Percentiles rank a stretch among this genome's conserved stretches.
Conservation (phyloP, 257 asterid genomes). For the Solanum piurae region DNA sequence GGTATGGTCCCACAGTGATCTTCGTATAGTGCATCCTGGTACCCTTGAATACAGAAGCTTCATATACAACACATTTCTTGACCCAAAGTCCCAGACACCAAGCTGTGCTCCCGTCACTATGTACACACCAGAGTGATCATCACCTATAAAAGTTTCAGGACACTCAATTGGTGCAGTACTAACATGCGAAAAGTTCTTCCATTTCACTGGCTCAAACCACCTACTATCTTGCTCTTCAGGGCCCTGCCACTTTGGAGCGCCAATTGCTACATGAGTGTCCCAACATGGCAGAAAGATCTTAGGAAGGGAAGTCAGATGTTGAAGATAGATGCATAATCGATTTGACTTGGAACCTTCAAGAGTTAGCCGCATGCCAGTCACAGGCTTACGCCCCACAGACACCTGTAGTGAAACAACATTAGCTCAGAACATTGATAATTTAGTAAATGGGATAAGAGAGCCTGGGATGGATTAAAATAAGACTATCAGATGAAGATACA, state of each 20-base stretch:
- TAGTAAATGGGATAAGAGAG: neutral
- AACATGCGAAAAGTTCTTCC: slow-evolving; percentile 75
- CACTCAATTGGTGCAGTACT: slow-evolving; percentile 80
- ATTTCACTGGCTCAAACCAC: slow-evolving; percentile 83
- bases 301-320: slow-evolving; percentile 53
- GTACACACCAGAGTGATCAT: slow-evolving; percentile 37
- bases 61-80: slow-evolving; percentile 67
- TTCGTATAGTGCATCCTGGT: slow-evolving; percentile 64
- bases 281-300: slow-evolving; percentile 69
- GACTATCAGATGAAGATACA: neutral
- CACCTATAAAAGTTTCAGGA: slow-evolving; percentile 54
- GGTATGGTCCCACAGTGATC: slow-evolving; percentile 67
- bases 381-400: slow-evolving; percentile 76
- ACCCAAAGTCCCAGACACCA: slow-evolving; percentile 84
- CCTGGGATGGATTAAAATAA: neutral
- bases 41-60: slow-evolving; percentile 58
- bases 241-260: slow-evolving; percentile 93
- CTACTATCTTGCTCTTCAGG: slow-evolving; percentile 88
- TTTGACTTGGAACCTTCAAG: slow-evolving; percentile 71
- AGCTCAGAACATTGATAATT: neutral
- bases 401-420: slow-evolving; percentile 25
- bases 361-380: slow-evolving; percentile 64
- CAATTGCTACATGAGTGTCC: slow-evolving; percentile 69
- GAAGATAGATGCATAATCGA: slow-evolving; percentile 59
- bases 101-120: slow-evolving; percentile 81